Evolutionary conservation across 306 rosid genomes (phyloP), one percentile per base, ranked within the genome.

Genomic region (Gynostemma pentaphyllum): DNA sequence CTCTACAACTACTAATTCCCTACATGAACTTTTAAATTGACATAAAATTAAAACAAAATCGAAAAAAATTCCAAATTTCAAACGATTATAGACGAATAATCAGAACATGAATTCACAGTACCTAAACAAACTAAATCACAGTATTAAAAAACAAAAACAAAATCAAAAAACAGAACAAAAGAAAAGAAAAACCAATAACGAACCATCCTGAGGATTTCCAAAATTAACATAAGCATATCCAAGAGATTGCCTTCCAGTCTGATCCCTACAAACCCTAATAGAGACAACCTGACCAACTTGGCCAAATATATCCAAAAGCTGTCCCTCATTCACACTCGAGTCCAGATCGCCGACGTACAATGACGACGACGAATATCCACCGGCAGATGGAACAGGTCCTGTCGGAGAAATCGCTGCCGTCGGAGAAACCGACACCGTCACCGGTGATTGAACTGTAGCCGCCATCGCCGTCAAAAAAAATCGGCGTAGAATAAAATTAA

Each of bases 171-270:
- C 9, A 45, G 5, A 16, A 64, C 23, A 45, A 28, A 21, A 4
- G 13, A 6, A 21, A 46, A 1, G 29, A 3, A 9, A 4, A 61
- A 48, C 4, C 1, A 50, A 29, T 7, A 24, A 54, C 71, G 15
- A 11, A 91, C 98, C 96, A 7, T 91, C 95, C 19, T 82, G 89
- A 5, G 79, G 62, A 13, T 18, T 82, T 70, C 46, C 2, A 18
- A 65, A 85, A 64, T 91, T 91, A 66, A 91, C 98, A 45, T 88
- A 91, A 42, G 81, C 95, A 54, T 91, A 91, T 47, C 96, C 98
- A 7, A 91, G 98, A 16, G 98, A 90, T 45, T 72, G 73, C 62
- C 83, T 70, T 39, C 54, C 77, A 4, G 68, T 45, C 72, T 80
- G 89, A 78, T 88, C 98, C 75, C 96, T 78, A 19, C 98, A 91